Evolutionary conservation across 139 green algal species (phyloP), one percentile per base, ranked within the genome.

Genomic region (Gonium pectorale): DNA sequence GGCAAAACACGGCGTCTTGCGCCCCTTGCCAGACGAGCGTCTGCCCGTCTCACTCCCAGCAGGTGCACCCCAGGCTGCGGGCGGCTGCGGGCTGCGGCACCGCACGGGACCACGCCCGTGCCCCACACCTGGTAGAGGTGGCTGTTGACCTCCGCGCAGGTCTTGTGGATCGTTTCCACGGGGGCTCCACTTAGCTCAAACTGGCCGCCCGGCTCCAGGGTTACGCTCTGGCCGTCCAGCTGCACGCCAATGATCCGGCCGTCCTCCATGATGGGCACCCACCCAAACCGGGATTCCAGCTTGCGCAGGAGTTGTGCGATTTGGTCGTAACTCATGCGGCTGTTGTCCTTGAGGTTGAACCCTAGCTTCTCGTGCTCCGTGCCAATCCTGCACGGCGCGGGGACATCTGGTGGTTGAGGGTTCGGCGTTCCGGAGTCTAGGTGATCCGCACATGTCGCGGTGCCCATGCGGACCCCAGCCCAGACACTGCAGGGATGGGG

Each of bases 341-440:
- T 68, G 31, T 93, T 92, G 85, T 94, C 89, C 5, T 52, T 51
- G 21, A 94, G 56, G 75, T 96, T 90, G 87, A 97, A 99, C 1
- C 94, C 97, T 33, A 99, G 91, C 93, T 99, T 99, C 87, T 99
- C 97, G 85, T 99, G 97, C 91, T 99, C 97, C 6, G 97, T 99
- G 38, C 97, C 97, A 79, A 99, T 99, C 67, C 97, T 98, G 89
- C 64, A 81, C 35, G n/a, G n/a, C n/a, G n/a, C n/a, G n/a, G n/a
- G n/a, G n/a, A n/a, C n/a, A n/a, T n/a, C n/a, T n/a, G n/a, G n/a
- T n/a, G n/a, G n/a, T n/a, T n/a, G n/a, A n/a, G n/a, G n/a, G n/a
- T n/a, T n/a, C n/a, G n/a, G n/a, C n/a, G n/a, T n/a, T n/a, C n/a
- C n/a, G n/a, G n/a, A n/a, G n/a, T n/a, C n/a, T n/a, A n/a, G n/a